phyloP scores from a whole-genome alignment of 179 eudicot species.

The Drosera spatulata region DNA sequence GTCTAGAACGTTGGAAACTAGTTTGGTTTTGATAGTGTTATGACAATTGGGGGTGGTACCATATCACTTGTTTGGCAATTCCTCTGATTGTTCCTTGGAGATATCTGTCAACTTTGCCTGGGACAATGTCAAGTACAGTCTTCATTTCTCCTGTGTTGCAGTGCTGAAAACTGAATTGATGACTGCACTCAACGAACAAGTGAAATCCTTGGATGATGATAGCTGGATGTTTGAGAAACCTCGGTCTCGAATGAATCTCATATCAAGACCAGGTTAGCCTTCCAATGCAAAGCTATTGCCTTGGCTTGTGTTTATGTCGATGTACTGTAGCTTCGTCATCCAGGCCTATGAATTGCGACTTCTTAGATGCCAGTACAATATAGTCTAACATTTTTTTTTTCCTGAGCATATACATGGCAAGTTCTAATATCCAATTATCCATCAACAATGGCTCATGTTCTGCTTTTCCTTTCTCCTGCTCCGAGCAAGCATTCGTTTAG shows the following conservation, averaged over 20 bases:
- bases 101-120: neutral
- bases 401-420: no score
- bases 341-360: neutral
- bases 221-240: constrained; percentile 97
- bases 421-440: no score
- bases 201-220: constrained; percentile 87
- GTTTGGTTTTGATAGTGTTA: neutral
- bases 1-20: neutral
- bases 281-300: neutral
- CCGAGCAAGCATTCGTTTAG: no score
- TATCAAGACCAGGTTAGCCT: constrained; percentile 58
- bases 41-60: neutral
- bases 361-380: neutral
- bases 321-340: neutral
- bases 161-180: constrained; percentile 74
- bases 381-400: no score
- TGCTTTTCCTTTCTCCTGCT: no score
- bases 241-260: constrained; percentile 74
- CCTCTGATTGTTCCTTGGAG: no score
- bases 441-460: no score
- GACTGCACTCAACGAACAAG: constrained; percentile 69
- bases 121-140: neutral
- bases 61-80: neutral
- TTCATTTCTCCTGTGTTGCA: constrained; percentile 14
- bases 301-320: neutral